Percentiles rank a stretch among this genome's conserved stretches.
These are phyloP conservation scores for Trichoderma harzianum DNA, from an alignment of 2,329 filamentous ascomycete genomes.

Conservation along the genomic window DNA sequence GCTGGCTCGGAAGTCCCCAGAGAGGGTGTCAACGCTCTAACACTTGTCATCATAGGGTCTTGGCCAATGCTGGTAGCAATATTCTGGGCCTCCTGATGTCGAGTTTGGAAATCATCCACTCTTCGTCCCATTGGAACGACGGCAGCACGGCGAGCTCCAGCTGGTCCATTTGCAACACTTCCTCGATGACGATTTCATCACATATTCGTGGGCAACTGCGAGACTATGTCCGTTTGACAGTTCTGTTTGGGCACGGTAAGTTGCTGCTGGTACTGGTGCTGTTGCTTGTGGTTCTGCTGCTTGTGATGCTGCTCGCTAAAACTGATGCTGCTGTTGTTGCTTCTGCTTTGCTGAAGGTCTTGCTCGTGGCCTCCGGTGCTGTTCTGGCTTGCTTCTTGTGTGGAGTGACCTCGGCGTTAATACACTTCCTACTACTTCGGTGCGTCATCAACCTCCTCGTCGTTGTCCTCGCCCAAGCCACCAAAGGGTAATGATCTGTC, in stretches of 20 bases:
- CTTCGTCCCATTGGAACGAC: constrained; percentile 80
- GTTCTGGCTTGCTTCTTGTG: constrained; percentile 22
- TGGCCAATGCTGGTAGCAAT: constrained; percentile 56
- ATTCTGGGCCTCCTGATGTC: constrained; percentile 58
- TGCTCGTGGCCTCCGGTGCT: background rate
- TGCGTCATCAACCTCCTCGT: background rate
- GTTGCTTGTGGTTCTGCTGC: background rate
- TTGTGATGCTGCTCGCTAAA: background rate
- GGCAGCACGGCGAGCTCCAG: constrained; percentile 78
- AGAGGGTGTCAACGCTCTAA: constrained; percentile 45
- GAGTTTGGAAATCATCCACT: constrained; percentile 74
- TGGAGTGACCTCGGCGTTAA: constrained; percentile 21
- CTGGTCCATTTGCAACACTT: constrained; percentile 71
- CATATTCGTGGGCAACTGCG: constrained; percentile 55
- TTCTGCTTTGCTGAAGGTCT: background rate
- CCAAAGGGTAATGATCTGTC: constrained; percentile 28
- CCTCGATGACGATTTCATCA: constrained; percentile 83
- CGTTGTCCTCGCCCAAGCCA: too few species aligned
- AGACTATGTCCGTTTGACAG: constrained; percentile 79
- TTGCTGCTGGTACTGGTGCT: background rate
- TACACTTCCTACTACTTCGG: background rate
- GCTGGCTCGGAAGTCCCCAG: constrained; percentile 47
- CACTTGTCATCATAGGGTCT: constrained; percentile 40
- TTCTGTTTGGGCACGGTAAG: constrained; percentile 54
- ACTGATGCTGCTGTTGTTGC: background rate